Percentiles rank a stretch among this genome's conserved stretches.
phyloP scores from a whole-genome alignment of 352 stramenopile genomes.

The Phytophthora pisi region DNA sequence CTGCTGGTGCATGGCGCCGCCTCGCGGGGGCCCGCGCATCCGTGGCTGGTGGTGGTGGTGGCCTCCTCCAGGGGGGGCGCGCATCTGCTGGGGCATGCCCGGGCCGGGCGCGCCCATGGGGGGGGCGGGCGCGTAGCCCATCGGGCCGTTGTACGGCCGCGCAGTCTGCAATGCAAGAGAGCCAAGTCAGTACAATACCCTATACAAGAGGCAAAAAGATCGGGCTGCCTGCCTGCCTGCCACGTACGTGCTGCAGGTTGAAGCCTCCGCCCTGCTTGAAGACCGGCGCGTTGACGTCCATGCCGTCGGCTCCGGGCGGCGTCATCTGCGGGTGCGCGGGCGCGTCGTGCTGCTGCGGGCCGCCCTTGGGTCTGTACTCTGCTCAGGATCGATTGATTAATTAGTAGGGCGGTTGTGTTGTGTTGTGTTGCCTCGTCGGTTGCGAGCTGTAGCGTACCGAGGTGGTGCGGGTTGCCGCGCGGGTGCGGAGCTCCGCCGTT shows the following conservation, averaged over 20 bases:
- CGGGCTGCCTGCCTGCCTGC: not conserved
- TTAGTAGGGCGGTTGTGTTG: not conserved
- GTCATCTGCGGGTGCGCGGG: conserved; percentile 10
- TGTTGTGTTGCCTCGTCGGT: not conserved
- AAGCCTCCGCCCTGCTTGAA: conserved; percentile 50
- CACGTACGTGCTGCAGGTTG: conserved; percentile 49
- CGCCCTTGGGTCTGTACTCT: conserved; percentile 53
- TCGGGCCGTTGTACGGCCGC: conserved; percentile 48
- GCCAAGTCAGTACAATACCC: not conserved
- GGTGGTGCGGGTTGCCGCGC: conserved; percentile 47
- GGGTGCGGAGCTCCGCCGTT: conserved; percentile 32
- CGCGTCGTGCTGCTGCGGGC: conserved; percentile 38
- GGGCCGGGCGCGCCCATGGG: conserved; percentile 32
- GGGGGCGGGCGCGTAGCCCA: conserved; percentile 42
- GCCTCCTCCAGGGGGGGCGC: conserved; percentile 37
- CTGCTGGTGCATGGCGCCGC: conserved; percentile 43
- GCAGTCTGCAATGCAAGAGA: conserved; percentile 26
- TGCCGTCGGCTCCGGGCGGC: conserved; percentile 29
- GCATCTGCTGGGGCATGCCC: conserved; percentile 55
- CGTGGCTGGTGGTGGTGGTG: conserved; percentile 47
- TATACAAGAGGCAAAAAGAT: not conserved
- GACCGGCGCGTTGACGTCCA: conserved; percentile 47
- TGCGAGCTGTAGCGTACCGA: conserved; percentile 24
- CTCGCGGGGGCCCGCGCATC: conserved; percentile 45
- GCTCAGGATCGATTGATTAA: conserved; percentile 5